Base-by-base conservation (phyloP, 2,329 filamentous ascomycete species). In the Nothomitra cinnamomea region DNA sequence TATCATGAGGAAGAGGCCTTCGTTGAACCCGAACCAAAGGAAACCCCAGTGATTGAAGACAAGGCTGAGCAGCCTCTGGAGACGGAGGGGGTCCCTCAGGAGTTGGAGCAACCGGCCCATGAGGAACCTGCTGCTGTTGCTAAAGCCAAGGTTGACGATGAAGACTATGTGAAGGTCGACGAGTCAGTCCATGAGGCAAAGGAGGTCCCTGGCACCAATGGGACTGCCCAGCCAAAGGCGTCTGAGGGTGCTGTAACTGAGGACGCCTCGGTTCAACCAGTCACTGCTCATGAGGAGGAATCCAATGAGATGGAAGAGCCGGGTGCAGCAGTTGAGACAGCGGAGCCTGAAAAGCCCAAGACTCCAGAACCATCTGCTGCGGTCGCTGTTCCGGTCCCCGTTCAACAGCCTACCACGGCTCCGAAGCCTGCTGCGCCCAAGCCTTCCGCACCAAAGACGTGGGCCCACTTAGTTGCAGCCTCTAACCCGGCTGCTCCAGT, bases 91-190 rank as follows among this genome's bases (percentile, higher is more conserved):
- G 52, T 49, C 35, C 58, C 63, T 13, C 65, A 72, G 57, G 60
- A 65, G 47, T 63, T 62, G 35, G 65, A 63, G 28, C 57, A 24
- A 10, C 6, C n/a, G 22, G 40, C 4, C 3, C 10, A 17, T 5
- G 42, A 53, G 38, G 28, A 68, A 56, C 60, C 52, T 57, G 73
- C 80, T 55, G 67, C 70, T 40, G 66, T 70, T 21, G 73, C 76
- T 61, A 77, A 89, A 40, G 83, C 87, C 65, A 74, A 87, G 71
- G 87, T 87, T 74, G 75, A 88, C 21, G 82, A 90, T 69, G 77
- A 87, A 63, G 73, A 71, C 59, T 65, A 69, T 40, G 65, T 60
- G 63, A 67, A 55, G 59, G 60, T 69, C 53, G 61, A 56, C 8
- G 58, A 62, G 24, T 60, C 59, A 25, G 60, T 64, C 32, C 62